Percentiles rank a stretch among this genome's conserved stretches.
These are phyloP conservation scores for Goffeauzyma gilvescens DNA, from an alignment of 768 basidiomycete species.

Conservation along the genomic window DNA sequence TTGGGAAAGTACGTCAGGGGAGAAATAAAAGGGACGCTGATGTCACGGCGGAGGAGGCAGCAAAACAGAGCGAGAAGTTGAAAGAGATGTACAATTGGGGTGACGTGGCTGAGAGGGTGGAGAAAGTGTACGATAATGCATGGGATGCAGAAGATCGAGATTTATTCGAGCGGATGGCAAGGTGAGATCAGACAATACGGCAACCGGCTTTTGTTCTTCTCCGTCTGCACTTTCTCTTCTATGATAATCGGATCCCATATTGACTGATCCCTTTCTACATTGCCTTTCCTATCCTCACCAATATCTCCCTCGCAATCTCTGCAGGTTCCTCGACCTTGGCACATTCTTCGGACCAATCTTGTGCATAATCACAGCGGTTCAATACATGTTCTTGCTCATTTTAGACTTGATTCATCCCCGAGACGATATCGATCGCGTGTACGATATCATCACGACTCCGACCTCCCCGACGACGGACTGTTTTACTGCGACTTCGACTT, in stretches of 20 bases:
- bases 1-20: too few relatives aligned
- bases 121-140: conserved; percentile 58
- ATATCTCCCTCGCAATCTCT: too few relatives aligned
- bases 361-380: conserved; percentile 67
- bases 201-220: not conserved
- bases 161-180: conserved; percentile 56
- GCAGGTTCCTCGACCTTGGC: conserved; percentile 54
- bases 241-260: too few relatives aligned
- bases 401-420: conserved; percentile 71
- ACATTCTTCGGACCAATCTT: conserved; percentile 71
- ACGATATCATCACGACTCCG: too few relatives aligned
- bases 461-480: too few relatives aligned
- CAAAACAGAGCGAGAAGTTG: too few relatives aligned
- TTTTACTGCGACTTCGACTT: too few relatives aligned
- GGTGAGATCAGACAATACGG: conserved; percentile 37
- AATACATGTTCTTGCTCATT: conserved; percentile 67
- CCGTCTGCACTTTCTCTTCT: not conserved
- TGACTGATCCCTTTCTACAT: not conserved
- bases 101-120: conserved; percentile 59
- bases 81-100: conserved; percentile 74
- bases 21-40: too few relatives aligned
- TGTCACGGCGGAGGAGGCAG: too few relatives aligned
- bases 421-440: conserved; percentile 55
- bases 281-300: not conserved
- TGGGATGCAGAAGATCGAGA: conserved; percentile 44